Conservation (phyloP, 306 rosid genomes). For the Rosa persica region DNA sequence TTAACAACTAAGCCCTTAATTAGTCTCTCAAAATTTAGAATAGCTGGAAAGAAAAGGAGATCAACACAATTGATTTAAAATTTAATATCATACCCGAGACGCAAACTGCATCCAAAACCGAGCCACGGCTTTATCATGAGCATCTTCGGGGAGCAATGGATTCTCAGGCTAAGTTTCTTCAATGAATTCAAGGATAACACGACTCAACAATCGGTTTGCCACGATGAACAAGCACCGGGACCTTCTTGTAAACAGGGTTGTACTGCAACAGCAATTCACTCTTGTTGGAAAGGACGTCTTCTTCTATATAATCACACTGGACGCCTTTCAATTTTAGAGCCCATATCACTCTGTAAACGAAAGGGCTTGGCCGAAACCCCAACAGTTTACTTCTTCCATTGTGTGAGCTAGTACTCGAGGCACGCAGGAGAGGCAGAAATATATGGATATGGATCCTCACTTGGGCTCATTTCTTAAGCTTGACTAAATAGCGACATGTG, state of each 20-base stretch:
- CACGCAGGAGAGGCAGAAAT: no score
- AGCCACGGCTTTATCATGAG: conserved; percentile 42
- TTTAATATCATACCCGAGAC: background rate
- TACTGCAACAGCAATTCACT: conserved; percentile 25
- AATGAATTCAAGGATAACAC: no score
- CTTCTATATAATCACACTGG: no score
- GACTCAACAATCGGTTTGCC: no score
- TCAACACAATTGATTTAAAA: background rate
- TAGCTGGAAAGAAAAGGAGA: background rate
- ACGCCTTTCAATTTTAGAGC: background rate
- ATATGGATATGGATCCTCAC: no score
- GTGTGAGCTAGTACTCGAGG: no score
- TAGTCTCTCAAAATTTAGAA: no score
- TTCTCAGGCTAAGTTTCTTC: conserved; percentile 32
- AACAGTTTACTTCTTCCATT: conserved; percentile 7
- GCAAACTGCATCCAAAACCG: conserved; percentile 45
- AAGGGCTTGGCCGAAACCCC: background rate
- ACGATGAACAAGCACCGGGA: no score
- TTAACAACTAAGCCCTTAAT: no score
- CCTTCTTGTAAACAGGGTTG: conserved; percentile 32
- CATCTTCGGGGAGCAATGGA: conserved; percentile 42
- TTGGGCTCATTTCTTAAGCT: no score
- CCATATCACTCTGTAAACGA: conserved; percentile 10
- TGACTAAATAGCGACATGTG: no score
- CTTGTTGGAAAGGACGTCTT: no score